Percentiles rank a stretch among this genome's conserved stretches.
Conservation (phyloP, 768 basidiomycete species). For the Phylloporus rhodoxanthus region DNA sequence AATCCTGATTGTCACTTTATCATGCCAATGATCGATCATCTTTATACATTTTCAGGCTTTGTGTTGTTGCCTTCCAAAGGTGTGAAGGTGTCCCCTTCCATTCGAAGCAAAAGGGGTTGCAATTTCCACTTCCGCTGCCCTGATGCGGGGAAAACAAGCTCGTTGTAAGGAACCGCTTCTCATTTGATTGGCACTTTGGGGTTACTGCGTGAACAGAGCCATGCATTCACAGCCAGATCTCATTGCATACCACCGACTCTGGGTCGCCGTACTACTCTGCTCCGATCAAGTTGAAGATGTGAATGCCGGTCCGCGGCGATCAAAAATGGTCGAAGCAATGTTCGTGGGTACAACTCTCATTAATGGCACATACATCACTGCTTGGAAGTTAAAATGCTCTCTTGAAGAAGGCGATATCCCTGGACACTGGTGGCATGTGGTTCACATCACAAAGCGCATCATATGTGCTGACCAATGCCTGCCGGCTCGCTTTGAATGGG, state of each 20-base stretch:
- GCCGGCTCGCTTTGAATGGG: not conserved
- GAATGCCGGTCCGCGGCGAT: not conserved
- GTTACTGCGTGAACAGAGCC: not conserved
- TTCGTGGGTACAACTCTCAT: not conserved
- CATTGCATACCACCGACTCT: not conserved
- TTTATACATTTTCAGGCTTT: not conserved
- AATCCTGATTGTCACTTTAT: not conserved
- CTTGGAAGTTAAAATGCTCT: not conserved
- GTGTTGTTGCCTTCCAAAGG: not conserved
- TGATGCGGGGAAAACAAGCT: not conserved
- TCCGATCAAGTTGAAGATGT: not conserved
- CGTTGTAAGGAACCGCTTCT: not conserved
- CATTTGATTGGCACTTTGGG: not conserved
- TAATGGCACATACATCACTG: not conserved
- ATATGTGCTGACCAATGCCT: not conserved
- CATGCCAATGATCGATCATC: not conserved
- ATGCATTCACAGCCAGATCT: not conserved
- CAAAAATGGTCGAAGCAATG: not conserved
- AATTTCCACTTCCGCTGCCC: not conserved
- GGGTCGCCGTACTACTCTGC: not conserved
- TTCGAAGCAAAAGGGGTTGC: not conserved
- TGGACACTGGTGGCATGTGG: not conserved
- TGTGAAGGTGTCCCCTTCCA: not conserved
- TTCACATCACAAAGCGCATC: not conserved
- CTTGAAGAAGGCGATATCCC: not conserved